Conservation (phyloP, 257 asterid genomes). For the Nicotiana otophora region DNA sequence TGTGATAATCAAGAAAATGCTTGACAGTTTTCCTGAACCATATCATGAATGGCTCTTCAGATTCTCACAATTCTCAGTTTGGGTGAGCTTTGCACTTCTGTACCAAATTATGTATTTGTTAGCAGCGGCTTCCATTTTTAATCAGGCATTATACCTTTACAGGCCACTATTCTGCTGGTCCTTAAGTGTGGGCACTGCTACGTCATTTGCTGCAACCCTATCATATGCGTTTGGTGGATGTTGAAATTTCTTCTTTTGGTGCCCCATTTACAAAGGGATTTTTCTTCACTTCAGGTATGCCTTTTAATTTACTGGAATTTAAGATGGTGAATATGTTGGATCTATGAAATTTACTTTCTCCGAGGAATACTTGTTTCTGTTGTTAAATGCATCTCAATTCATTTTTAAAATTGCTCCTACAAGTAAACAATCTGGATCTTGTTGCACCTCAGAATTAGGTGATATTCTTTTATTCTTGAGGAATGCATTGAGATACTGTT, state of each 20-base stretch:
- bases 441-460: background rate
- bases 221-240: conserved; percentile 82
- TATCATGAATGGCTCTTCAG: conserved; percentile 62
- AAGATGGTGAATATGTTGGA: background rate
- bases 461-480: background rate
- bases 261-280: conserved; percentile 47
- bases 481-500: background rate
- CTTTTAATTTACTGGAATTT: background rate
- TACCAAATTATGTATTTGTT: conserved; percentile 7
- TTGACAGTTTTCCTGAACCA: conserved; percentile 22
- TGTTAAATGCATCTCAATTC: background rate
- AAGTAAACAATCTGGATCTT: background rate
- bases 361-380: background rate
- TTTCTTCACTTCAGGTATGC: conserved; percentile 36
- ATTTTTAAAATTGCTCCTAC: background rate
- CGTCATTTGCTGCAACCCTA: conserved; percentile 41
- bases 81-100: conserved; percentile 44
- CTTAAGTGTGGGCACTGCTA: conserved; percentile 37
- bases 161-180: conserved; percentile 50
- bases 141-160: conserved; percentile 16
- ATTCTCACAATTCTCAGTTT: conserved; percentile 50
- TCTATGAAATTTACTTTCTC: background rate
- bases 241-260: conserved; percentile 47
- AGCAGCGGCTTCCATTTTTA: background rate
- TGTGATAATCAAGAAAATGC: conserved; percentile 32